Percentiles rank a stretch among this genome's conserved stretches.
phyloP scores from a whole-genome alignment of 257 asterid genomes.

The Solanum clarkiae region DNA sequence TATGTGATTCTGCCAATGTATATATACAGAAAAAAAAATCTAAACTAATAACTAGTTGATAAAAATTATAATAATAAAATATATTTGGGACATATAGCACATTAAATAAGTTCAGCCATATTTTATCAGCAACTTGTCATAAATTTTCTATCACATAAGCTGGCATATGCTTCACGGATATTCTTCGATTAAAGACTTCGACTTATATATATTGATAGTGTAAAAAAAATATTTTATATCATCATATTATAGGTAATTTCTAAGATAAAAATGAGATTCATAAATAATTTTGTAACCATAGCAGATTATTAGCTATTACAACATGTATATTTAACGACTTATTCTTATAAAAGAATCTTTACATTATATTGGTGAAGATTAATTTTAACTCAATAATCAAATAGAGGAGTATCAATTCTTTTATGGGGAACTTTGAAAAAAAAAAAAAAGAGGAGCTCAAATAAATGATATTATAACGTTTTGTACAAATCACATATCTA shows the following conservation, averaged over 20 bases:
- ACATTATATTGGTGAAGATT: background rate
- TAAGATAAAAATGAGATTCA: background rate
- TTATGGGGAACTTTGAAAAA: background rate
- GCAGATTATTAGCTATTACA: background rate
- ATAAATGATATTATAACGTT: background rate
- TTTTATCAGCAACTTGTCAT: background rate
- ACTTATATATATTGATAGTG: background rate
- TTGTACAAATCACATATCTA: background rate
- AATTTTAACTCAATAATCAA: background rate
- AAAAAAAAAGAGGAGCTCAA: background rate
- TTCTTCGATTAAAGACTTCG: background rate
- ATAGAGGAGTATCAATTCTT: background rate
- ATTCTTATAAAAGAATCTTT: background rate
- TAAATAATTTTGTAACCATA: background rate
- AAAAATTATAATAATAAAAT: background rate
- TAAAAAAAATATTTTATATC: background rate
- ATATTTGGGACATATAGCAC: background rate
- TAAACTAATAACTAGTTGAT: background rate
- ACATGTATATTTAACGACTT: background rate
- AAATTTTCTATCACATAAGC: background rate
- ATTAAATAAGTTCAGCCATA: background rate
- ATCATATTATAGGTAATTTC: background rate
- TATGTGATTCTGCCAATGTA: no score
- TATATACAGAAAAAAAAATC: background rate
- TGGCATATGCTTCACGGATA: background rate